Base-by-base conservation (phyloP, 352 stramenopile genomes). In the Pythium plurisporium region DNA sequence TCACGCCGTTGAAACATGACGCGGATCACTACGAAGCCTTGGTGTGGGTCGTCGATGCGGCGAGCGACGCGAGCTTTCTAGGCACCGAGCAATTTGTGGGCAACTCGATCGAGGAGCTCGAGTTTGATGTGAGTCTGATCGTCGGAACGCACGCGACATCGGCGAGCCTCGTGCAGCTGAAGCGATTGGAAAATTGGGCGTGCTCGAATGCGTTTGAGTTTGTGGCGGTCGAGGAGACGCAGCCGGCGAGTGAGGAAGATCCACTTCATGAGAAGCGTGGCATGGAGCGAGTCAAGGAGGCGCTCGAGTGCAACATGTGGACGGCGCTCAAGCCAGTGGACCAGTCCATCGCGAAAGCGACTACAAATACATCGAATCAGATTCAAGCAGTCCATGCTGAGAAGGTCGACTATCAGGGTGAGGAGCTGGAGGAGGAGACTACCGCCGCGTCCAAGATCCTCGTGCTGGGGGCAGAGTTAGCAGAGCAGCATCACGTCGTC, bases 221-320 rank as follows among this genome's bases (percentile, higher is more conserved):
- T 40, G 53, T 91, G 1, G 51, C 51, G 7, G 15, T 70, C 3
- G 55, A 55, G 4, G 6, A 26, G 12, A 27, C 34, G 20, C 26
- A 29, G 20, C 19, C 14, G 20, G 2, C 20, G 17, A 17, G 19
- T 23, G 38, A 45, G 7, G 36, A 42, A 8, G 38, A 45, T 29
- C 7, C 17, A 20, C n/a, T 29, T 6, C 38, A 27, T 8, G 38
- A 45, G 38, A 45, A 8, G 48, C 52, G 48, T 6, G 77, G 82
- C 23, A 67, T 91, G 38, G 72, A 78, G 10, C 77, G 82, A 12
- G 74, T 91, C 36, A 58, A 89, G 29, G 82, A 91, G 50, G 79
- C 79, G 6, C 59, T 91, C 23, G 67, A 91, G 31, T 89, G 82
- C 63, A 88, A 77, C 41, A 85, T 89, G 75, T 91, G 82, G 82